Percentiles rank a stretch among this genome's conserved stretches.
These are phyloP conservation scores for Akanthomyces uredinophilus DNA, from an alignment of 2,329 filamentous ascomycete species.

Conservation along the genomic window DNA sequence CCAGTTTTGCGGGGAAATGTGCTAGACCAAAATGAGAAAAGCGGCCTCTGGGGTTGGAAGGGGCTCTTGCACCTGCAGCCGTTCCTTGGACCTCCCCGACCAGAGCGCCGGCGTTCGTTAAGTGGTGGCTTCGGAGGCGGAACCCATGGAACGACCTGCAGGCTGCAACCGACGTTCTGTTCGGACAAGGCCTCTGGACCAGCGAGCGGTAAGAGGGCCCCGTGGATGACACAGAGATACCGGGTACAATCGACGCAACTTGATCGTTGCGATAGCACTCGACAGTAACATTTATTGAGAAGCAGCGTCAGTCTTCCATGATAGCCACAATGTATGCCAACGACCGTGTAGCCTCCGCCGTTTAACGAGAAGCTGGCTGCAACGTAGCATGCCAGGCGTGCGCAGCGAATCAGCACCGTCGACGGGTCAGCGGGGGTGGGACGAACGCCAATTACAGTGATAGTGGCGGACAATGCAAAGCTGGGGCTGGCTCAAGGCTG, in stretches of 20 bases:
- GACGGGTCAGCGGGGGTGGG: conserved; percentile 3
- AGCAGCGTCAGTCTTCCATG: neutral
- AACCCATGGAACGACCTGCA: neutral
- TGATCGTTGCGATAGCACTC: neutral
- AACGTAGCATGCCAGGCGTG: conserved; percentile 8
- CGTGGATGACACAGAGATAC: neutral
- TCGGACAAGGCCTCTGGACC: neutral
- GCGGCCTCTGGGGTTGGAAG: neutral
- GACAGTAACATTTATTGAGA: neutral
- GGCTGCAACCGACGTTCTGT: neutral
- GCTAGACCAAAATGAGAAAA: conserved; percentile 6
- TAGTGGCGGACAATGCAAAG: neutral
- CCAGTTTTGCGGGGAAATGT: conserved; percentile 10
- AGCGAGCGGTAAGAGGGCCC: neutral
- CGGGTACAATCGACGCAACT: neutral
- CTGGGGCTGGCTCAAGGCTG: neutral
- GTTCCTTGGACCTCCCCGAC: neutral
- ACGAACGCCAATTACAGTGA: neutral
- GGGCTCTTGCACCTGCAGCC: neutral
- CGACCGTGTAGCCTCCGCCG: neutral
- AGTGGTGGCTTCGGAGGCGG: neutral
- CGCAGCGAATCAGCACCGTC: neutral
- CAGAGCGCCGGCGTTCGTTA: neutral
- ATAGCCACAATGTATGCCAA: neutral
- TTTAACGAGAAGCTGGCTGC: conserved; percentile 1